These are phyloP conservation scores for Pleurotus sapidus DNA, from an alignment of 768 basidiomycete species.

Conservation along the genomic window DNA sequence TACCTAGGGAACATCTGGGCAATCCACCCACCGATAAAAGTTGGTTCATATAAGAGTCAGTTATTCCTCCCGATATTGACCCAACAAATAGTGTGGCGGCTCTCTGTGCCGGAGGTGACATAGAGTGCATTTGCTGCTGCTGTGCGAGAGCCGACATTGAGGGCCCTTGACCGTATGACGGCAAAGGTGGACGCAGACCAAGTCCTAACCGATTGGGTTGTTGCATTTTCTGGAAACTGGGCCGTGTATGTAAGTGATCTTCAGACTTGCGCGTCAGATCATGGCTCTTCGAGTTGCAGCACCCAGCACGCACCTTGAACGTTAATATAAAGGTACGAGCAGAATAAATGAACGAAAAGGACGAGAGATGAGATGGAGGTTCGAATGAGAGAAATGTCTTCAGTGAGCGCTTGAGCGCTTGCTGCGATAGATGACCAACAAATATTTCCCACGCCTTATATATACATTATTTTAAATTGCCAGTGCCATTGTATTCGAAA, in stretches of 20 bases:
- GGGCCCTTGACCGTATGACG: slow-evolving; percentile 88
- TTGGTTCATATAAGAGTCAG: slow-evolving; percentile 75
- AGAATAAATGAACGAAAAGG: too few relatives aligned
- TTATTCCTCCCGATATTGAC: slow-evolving; percentile 91
- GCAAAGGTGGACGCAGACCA: slow-evolving; percentile 85
- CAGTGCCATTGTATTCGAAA: too few relatives aligned
- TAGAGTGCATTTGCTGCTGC: slow-evolving; percentile 68
- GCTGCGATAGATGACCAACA: too few relatives aligned
- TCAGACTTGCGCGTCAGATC: too few relatives aligned
- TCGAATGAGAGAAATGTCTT: background rate
- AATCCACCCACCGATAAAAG: slow-evolving; percentile 63
- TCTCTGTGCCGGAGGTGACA: slow-evolving; percentile 67
- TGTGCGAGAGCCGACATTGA: slow-evolving; percentile 90
- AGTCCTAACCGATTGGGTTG: slow-evolving; percentile 83
- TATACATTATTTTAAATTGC: too few relatives aligned
- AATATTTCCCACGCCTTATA: too few relatives aligned
- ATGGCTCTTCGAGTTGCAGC: too few relatives aligned
- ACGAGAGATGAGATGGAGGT: background rate
- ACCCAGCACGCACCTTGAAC: too few relatives aligned
- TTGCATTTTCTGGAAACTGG: slow-evolving; percentile 35
- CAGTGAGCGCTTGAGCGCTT: too few relatives aligned
- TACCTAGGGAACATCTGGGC: background rate
- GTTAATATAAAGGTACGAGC: too few relatives aligned
- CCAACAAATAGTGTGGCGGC: slow-evolving; percentile 85
- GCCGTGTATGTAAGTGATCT: background rate